These are phyloP conservation scores for Aspergillus caelatus DNA, from an alignment of 2,329 filamentous ascomycete genomes.

Conservation along the genomic window DNA sequence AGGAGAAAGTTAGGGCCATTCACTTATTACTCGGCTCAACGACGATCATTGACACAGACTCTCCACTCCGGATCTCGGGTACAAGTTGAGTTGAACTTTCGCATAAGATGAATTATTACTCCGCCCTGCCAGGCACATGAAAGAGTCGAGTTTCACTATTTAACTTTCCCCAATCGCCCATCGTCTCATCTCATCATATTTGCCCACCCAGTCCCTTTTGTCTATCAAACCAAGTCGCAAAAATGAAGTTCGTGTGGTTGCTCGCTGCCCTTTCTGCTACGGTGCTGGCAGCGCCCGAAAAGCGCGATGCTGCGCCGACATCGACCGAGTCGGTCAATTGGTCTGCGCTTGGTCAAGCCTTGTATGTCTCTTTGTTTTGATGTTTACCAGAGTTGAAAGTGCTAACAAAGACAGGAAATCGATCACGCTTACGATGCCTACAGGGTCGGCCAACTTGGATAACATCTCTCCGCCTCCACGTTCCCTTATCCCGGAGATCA, in stretches of 20 bases:
- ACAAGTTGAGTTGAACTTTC: background rate
- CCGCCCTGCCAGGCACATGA: background rate
- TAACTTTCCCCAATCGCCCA: background rate
- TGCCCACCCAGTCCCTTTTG: background rate
- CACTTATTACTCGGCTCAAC: background rate
- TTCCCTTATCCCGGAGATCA: slow-evolving; percentile 32
- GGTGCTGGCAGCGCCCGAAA: slow-evolving; percentile 18
- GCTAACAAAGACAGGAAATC: slow-evolving; percentile 17
- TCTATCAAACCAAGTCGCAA: slow-evolving; percentile 1
- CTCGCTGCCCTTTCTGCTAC: slow-evolving; percentile 21
- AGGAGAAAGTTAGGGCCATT: background rate
- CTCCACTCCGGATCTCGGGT: slow-evolving; percentile 17
- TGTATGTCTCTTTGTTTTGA: slow-evolving; percentile 17
- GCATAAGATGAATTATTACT: background rate
- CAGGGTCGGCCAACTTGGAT: slow-evolving; percentile 31
- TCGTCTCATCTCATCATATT: background rate
- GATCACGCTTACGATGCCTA: slow-evolving; percentile 16
- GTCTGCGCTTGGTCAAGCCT: slow-evolving; percentile 21
- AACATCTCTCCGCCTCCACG: slow-evolving; percentile 36
- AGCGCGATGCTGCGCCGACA: slow-evolving; percentile 7
- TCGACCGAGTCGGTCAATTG: slow-evolving; percentile 20
- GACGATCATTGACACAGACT: background rate
- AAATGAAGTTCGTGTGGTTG: slow-evolving; percentile 21
- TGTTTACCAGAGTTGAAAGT: background rate
- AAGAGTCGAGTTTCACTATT: background rate